Evolutionary conservation across 306 rosid genomes (phyloP), one percentile per base, ranked within the genome.

Genomic region (Medicago truncatula): DNA sequence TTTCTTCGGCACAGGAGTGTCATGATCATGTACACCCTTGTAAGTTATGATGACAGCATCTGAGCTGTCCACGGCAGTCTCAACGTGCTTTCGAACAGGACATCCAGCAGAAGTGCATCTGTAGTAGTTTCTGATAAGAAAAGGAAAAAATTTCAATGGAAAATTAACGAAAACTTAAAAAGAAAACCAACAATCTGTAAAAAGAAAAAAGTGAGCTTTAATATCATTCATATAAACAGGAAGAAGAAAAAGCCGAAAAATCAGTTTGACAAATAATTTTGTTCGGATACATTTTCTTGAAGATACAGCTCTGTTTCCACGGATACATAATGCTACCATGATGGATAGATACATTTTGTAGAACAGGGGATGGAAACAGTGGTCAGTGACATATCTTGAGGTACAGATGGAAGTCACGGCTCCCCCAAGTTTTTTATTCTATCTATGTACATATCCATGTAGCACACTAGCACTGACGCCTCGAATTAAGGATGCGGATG

Each of bases 61-160:
- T 20, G 91, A 81, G 81, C 89, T 88, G 79, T 95, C 93, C 2
- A 88, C 80, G 1, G 96, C 95, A 13, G 88, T 81, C 84, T 95
- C 99, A 15, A 96, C 88, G 75, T 96, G 98, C 85, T 92, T 96
- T 67, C 97, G 87, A 28, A 96, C 99, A 38, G 99, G 99, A 82
- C 99, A 96, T 71, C 98, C 98, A 11, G 99, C 99, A 23, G 99
- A 96, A 79, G 99, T 96, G 76, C 99, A 96, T 88, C 99, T 86
- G 63, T 96, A 96, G 86, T 96, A 96, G 92, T 96, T 96, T 83
- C 99, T 96, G 90, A 82, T 79, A 67, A 76, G 67, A 57, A 66
- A 73, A 61, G 47, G 38, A 57, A 59, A 65, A 64, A 3, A 69
- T 50, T 62, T 80, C 73, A 72, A 39, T 18, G 46, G 43, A 40